Evolutionary conservation across 2,329 filamentous ascomycete species (phyloP), one percentile per base, ranked within the genome.

Genomic region (Pseudogymnoascus sp.): DNA sequence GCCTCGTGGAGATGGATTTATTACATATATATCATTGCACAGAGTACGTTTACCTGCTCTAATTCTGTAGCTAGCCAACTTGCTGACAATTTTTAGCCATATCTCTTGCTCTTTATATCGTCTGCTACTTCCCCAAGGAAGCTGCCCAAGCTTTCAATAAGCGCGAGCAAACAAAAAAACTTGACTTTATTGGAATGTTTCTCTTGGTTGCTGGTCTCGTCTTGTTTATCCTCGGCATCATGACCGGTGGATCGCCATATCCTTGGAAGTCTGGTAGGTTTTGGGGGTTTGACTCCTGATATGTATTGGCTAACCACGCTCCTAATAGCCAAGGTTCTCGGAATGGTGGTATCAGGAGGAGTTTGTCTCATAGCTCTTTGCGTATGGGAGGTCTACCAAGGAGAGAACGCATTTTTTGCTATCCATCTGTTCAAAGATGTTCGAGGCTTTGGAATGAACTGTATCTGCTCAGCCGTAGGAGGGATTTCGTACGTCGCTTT

Each of bases 51-150:
- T 4, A 67, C 74, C 4, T 69, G 14, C 14, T 5, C 37, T 16
- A 16, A 16, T 40, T 40, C 14, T 40, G 14, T n/a, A 16, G 37
- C 14, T 40, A 6, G n/a, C 5, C n/a, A 40, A 40, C 74, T n/a
- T 7, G 18, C 45, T 31, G n/a, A 40, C 37, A 40, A n/a, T 75
- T 28, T 21, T 70, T 72, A 49, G 71, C 69, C 4, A 68, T 75
- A 4, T 70, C 75, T n/a, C 71, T 75, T 55, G 67, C 73, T 28
- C 66, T 75, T 2, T 67, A 75, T 16, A 72, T 73, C 64, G 52
- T 76, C 63, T 78, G 76, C 65, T 79, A 79, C 65, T 72, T 77
- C 1, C 75, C 77, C 63, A 75, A 75, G 35, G 67, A 40, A 40
- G 37, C 37, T 40, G 37, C 37, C 37, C 37, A 16, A 16, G 37